Conservation (phyloP, 1,284 basidiomycete species). For the Trametes hirsuta region DNA sequence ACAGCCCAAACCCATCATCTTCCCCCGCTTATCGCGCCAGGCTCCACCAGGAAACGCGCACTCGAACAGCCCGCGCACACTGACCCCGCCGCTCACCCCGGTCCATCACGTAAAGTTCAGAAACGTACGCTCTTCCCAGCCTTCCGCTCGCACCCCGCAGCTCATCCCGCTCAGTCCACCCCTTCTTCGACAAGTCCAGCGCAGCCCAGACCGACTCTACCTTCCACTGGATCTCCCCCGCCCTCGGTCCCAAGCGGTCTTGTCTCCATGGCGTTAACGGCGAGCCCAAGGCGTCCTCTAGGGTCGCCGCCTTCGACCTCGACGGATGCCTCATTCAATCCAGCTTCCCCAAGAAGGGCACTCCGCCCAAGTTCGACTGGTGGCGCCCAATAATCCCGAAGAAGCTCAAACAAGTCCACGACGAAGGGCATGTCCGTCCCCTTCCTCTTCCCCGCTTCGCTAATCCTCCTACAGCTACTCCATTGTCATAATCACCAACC, state of each 20-base stretch:
- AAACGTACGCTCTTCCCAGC: slow-evolving; percentile 19
- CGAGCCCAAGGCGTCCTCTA: slow-evolving; percentile 48
- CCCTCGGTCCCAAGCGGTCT: slow-evolving; percentile 54
- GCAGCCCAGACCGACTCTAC: slow-evolving; percentile 18
- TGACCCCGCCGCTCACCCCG: neutral
- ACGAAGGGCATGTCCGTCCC: slow-evolving; percentile 56
- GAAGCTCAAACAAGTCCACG: slow-evolving; percentile 62
- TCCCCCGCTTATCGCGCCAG: slow-evolving; percentile 4
- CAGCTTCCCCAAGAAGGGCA: slow-evolving; percentile 48
- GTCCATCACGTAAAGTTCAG: slow-evolving; percentile 12
- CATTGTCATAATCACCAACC: slow-evolving; percentile 83
- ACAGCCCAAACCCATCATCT: neutral
- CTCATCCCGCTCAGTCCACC: slow-evolving; percentile 20
- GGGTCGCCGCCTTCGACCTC: slow-evolving; percentile 84
- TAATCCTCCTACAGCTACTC: slow-evolving; percentile 54
- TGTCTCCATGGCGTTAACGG: slow-evolving; percentile 69
- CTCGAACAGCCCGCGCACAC: slow-evolving; percentile 5
- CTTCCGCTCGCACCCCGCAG: neutral
- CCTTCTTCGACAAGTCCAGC: slow-evolving; percentile 31
- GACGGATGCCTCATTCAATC: slow-evolving; percentile 87
- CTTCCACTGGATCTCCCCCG: slow-evolving; percentile 62
- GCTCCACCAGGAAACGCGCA: slow-evolving; percentile 26
- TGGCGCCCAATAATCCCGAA: slow-evolving; percentile 71
- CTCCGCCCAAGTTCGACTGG: slow-evolving; percentile 70
- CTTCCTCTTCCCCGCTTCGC: neutral